Evolutionary conservation across 306 rosid species (phyloP).

Genomic region (Cicer arietinum): DNA sequence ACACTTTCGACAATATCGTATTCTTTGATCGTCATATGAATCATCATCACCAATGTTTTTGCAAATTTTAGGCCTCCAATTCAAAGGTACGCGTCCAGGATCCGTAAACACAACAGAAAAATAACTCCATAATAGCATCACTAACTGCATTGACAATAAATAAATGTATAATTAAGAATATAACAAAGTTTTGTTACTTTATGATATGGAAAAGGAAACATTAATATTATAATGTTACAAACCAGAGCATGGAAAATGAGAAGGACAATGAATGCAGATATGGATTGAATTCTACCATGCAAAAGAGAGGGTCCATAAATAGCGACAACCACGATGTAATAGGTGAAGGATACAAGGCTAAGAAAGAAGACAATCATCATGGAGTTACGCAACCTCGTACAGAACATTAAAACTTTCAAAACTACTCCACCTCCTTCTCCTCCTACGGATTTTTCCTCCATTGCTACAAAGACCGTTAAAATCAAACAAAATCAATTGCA

Average conservation of each 20-base stretch:
- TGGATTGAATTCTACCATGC: constrained; percentile 51
- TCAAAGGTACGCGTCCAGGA: constrained; percentile 69
- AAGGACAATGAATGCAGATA: constrained; percentile 54
- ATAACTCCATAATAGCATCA: constrained; percentile 87
- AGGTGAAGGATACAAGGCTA: constrained; percentile 60
- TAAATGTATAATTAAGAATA: neutral
- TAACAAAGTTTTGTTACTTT: neutral
- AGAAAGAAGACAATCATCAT: constrained; percentile 66
- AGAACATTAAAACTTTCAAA: constrained; percentile 71
- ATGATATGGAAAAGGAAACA: neutral
- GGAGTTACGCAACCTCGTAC: constrained; percentile 66
- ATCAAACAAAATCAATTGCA: neutral
- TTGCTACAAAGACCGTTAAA: neutral
- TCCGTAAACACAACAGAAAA: constrained; percentile 69
- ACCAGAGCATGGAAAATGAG: constrained; percentile 74
- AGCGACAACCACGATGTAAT: constrained; percentile 66
- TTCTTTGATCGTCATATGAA: constrained; percentile 38
- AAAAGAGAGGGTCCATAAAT: constrained; percentile 66
- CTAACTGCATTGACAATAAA: constrained; percentile 64
- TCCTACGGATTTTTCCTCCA: constrained; percentile 33
- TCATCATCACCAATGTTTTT: no score
- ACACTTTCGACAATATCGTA: constrained; percentile 79
- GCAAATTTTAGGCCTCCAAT: constrained; percentile 67
- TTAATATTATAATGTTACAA: neutral
- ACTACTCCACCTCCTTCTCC: constrained; percentile 26